Conservation (phyloP, 2,329 filamentous ascomycete species). For the Magnaporthiopsis poae region DNA sequence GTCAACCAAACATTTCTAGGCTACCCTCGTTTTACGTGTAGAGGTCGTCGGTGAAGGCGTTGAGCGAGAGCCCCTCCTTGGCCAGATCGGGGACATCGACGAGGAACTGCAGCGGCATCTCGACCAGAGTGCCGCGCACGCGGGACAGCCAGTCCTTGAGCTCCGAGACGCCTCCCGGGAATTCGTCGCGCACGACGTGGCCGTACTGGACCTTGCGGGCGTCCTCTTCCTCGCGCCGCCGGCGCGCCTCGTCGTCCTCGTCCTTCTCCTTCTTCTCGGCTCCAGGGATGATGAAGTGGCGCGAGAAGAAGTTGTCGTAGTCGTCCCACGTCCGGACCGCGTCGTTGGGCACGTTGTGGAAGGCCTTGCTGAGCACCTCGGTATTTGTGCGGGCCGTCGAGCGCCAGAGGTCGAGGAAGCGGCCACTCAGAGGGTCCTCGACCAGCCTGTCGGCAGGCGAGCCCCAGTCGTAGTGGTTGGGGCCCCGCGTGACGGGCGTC, state of each 20-base stretch:
- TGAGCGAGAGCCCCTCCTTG: slow-evolving; percentile 65
- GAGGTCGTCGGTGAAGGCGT: slow-evolving; percentile 60
- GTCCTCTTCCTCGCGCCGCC: slow-evolving; percentile 29
- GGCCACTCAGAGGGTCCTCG: slow-evolving; percentile 58
- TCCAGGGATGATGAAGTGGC: slow-evolving; percentile 53
- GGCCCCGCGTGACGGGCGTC: slow-evolving; percentile 56
- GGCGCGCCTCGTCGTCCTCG: slow-evolving; percentile 32
- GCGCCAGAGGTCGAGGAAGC: slow-evolving; percentile 65
- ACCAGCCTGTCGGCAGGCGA: slow-evolving; percentile 59
- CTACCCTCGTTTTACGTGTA: slow-evolving; percentile 43
- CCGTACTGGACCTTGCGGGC: slow-evolving; percentile 67
- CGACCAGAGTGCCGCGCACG: slow-evolving; percentile 63
- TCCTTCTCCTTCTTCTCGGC: slow-evolving; percentile 29
- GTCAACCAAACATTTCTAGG: not conserved
- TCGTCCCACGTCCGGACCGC: slow-evolving; percentile 59
- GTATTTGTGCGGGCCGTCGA: slow-evolving; percentile 67
- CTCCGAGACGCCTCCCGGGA: slow-evolving; percentile 61
- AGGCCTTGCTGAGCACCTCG: slow-evolving; percentile 67
- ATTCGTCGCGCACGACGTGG: slow-evolving; percentile 74
- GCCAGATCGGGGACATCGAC: slow-evolving; percentile 75
- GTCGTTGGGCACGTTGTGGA: slow-evolving; percentile 69
- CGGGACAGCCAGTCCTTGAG: slow-evolving; percentile 57
- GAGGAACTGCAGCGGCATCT: slow-evolving; percentile 86
- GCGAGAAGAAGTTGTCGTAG: slow-evolving; percentile 61
- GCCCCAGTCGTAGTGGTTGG: slow-evolving; percentile 66